Base-by-base conservation (phyloP, 345 rosid species). In the Moricandia arvensis region DNA sequence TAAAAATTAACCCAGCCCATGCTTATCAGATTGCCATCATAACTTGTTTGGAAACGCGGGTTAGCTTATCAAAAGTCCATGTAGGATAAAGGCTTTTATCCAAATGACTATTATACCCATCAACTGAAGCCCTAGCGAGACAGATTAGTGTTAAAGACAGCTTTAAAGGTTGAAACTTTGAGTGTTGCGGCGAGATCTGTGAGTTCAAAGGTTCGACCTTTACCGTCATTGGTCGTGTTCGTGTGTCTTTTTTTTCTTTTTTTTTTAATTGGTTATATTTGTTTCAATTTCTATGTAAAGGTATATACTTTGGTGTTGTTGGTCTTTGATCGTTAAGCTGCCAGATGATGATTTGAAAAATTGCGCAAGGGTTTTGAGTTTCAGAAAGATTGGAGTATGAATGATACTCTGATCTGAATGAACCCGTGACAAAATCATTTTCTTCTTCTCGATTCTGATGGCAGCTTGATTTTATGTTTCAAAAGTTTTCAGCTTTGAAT, bases 301-400 rank as follows among this genome's bases (percentile, higher is more conserved):
- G 12, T 16, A 2, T 59, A 6, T 53, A 8, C 4, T 37, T 55
- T 13, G 6, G 53, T 57, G 69, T 8, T 51, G n/a, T 8, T 51
- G n/a, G 4, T 75, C 3, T n/a, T 60, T 68, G 69, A 78, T 66
- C 7, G 9, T 18, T 53, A 41, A 73, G 81, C 18, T 72, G 81
- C 74, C 77, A 78, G 12, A 18, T 71, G 80, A 77, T 77, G 80
- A 65, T 24, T 76, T 69, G 29, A 76, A 66, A 45, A 1, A 31
- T 78, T 78, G 81, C 78, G 81, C 81, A 78, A 78, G 78, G 81
- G 78, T 71, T 78, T 51, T 78, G 81, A 73, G 78, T 78, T 78
- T 37, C 31, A 7, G 55, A 58, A 45, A 8, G 80, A 65, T 71
- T 15, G 5, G 75, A 63, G 59, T 7, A 4, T 15, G 3, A 49